Conservation (phyloP, 2,329 filamentous ascomycete species). For the Dactylellina parvicollis region DNA sequence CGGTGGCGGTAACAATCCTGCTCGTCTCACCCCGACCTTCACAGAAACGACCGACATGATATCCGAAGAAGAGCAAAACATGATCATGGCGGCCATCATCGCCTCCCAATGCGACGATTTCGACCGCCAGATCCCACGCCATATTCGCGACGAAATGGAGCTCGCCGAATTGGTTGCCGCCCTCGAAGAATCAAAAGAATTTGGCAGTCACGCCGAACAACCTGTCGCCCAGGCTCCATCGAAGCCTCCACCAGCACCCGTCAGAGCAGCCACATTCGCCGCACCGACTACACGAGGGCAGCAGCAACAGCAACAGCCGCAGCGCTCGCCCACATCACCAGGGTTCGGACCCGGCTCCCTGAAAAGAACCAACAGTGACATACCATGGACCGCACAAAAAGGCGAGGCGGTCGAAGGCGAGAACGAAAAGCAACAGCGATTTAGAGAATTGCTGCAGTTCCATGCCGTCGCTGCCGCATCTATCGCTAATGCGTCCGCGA, state of each 20-base stretch:
- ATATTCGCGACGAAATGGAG: slow-evolving; percentile 49
- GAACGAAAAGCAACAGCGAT: slow-evolving; percentile 32
- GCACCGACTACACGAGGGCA: no score
- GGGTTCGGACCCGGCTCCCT: slow-evolving; percentile 11
- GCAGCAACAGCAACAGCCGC: no score
- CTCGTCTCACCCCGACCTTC: slow-evolving; percentile 14
- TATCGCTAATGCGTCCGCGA: slow-evolving; percentile 46
- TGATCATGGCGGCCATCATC: slow-evolving; percentile 53
- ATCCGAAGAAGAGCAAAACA: slow-evolving; percentile 49
- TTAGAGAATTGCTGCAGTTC: slow-evolving; percentile 51
- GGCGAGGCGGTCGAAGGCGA: slow-evolving; percentile 36
- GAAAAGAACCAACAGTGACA: slow-evolving; percentile 38
- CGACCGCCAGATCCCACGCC: slow-evolving; percentile 44
- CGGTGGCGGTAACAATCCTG: slow-evolving; percentile 40
- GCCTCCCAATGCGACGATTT: slow-evolving; percentile 51
- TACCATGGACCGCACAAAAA: slow-evolving; percentile 38
- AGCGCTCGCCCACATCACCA: slow-evolving; percentile 12
- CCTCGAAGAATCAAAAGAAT: slow-evolving; percentile 44
- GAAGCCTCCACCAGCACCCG: background rate
- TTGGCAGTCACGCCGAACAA: slow-evolving; percentile 8
- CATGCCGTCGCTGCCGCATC: slow-evolving; percentile 46
- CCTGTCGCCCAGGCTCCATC: slow-evolving; percentile 7
- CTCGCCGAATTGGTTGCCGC: slow-evolving; percentile 44
- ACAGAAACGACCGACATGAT: slow-evolving; percentile 41
- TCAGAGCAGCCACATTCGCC: slow-evolving; percentile 12